phyloP scores from a whole-genome alignment of 2,329 filamentous ascomycete species.

The Pseudogymnoascus sp. region DNA sequence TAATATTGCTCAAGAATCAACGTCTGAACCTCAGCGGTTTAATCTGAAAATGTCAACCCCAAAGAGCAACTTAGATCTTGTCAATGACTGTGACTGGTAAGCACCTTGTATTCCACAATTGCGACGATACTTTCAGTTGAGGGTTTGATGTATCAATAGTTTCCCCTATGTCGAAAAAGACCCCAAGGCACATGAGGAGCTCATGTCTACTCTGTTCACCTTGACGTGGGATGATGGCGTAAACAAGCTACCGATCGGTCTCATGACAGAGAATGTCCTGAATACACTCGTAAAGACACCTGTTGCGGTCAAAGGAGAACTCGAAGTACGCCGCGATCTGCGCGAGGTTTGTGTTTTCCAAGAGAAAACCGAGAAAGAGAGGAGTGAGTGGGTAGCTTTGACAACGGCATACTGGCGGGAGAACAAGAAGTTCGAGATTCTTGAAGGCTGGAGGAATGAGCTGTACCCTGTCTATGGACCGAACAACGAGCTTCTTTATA shows the following conservation, averaged over 20 bases:
- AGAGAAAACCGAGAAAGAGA: slow-evolving; percentile 49
- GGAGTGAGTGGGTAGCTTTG: slow-evolving; percentile 46
- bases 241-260: slow-evolving; percentile 54
- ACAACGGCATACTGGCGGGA: slow-evolving; percentile 61
- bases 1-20: background rate
- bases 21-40: background rate
- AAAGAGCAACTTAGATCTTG: slow-evolving; percentile 40
- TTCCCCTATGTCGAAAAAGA: slow-evolving; percentile 67
- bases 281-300: slow-evolving; percentile 41
- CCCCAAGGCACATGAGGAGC: slow-evolving; percentile 44
- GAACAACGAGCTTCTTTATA: slow-evolving; percentile 55
- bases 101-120: slow-evolving; percentile 17
- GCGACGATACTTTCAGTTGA: background rate
- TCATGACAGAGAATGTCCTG: slow-evolving; percentile 45
- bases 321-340: slow-evolving; percentile 50
- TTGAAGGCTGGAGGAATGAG: slow-evolving; percentile 75
- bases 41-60: background rate
- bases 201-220: slow-evolving; percentile 57
- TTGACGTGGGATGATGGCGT: slow-evolving; percentile 56
- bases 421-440: slow-evolving; percentile 62
- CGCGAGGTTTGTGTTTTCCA: slow-evolving; percentile 58
- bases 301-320: slow-evolving; percentile 43
- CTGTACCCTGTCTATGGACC: slow-evolving; percentile 67
- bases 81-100: slow-evolving; percentile 48
- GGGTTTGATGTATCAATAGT: slow-evolving; percentile 34